Percentiles rank a stretch among this genome's conserved stretches.
These are phyloP conservation scores for Hibiscus tridactylites DNA, from an alignment of 345 rosid genomes.

Conservation along the genomic window DNA sequence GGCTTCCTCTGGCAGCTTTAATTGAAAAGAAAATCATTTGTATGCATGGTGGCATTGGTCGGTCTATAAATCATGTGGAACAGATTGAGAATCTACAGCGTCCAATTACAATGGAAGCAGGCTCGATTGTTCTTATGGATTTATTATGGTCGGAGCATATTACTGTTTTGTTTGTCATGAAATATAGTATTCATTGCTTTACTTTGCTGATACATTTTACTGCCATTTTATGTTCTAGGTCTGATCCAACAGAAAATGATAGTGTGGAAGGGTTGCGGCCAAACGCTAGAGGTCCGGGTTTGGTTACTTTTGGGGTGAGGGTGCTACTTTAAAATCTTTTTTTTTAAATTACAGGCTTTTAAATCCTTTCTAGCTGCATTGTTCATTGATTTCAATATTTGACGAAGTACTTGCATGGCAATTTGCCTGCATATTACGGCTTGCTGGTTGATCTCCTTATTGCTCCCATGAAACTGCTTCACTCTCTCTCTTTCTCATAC, in stretches of 20 bases:
- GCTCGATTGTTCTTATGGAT: conserved; percentile 96
- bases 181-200: conserved; percentile 3
- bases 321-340: neutral
- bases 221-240: conserved; percentile 43
- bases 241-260: conserved; percentile 98
- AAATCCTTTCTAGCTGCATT: neutral
- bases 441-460: neutral
- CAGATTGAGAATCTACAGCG: conserved; percentile 95
- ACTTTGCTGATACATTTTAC: conserved; percentile 9
- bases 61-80: conserved; percentile 93
- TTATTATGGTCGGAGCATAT: conserved; percentile 27
- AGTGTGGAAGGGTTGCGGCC: conserved; percentile 98
- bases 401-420: neutral
- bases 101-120: conserved; percentile 96
- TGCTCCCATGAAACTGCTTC: neutral
- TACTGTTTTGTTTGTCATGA: neutral
- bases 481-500: neutral
- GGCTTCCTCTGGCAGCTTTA: conserved; percentile 93
- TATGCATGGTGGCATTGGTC: conserved; percentile 99
- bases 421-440: neutral
- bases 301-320: conserved; percentile 97
- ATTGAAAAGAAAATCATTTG: conserved; percentile 96
- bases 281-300: conserved; percentile 98
- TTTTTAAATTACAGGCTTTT: neutral
- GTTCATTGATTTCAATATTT: neutral